phyloP scores from a whole-genome alignment of 371 early-diverging fungal species.

The Rhizopus microsporus region DNA sequence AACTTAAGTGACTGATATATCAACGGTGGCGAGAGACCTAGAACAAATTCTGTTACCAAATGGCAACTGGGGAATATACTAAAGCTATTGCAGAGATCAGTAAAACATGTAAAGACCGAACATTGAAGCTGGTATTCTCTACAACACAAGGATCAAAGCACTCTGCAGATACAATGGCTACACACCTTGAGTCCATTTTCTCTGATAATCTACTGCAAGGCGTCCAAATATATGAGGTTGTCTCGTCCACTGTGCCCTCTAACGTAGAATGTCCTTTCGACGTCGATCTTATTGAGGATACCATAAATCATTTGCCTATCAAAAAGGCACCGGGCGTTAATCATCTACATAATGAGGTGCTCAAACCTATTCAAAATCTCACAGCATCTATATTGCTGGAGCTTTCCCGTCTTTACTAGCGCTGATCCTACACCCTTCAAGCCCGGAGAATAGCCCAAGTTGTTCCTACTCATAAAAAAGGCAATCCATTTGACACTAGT shows the following conservation, averaged over 20 bases:
- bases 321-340: conserved; percentile 28
- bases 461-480: conserved; percentile 28
- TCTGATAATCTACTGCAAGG: conserved; percentile 1
- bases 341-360: conserved; percentile 28
- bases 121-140: background rate
- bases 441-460: conserved; percentile 32
- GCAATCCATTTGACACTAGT: conserved; percentile 9
- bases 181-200: conserved; percentile 1
- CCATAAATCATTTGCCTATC: background rate
- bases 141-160: conserved; percentile 3
- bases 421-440: conserved; percentile 18
- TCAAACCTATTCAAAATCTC: conserved; percentile 5
- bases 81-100: conserved; percentile 3
- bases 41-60: conserved; percentile 9
- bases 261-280: background rate
- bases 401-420: conserved; percentile 18
- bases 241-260: background rate
- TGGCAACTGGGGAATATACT: conserved; percentile 2
- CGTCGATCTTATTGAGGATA: background rate
- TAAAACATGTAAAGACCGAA: conserved; percentile 1
- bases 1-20: background rate
- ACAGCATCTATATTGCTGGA: conserved; percentile 1
- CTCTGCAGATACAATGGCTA: conserved; percentile 9
- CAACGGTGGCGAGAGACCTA: conserved; percentile 19
- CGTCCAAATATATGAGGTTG: background rate